These are phyloP conservation scores for Scenedesmus sp. DNA, from an alignment of 163 green algal species.

Conservation along the genomic window DNA sequence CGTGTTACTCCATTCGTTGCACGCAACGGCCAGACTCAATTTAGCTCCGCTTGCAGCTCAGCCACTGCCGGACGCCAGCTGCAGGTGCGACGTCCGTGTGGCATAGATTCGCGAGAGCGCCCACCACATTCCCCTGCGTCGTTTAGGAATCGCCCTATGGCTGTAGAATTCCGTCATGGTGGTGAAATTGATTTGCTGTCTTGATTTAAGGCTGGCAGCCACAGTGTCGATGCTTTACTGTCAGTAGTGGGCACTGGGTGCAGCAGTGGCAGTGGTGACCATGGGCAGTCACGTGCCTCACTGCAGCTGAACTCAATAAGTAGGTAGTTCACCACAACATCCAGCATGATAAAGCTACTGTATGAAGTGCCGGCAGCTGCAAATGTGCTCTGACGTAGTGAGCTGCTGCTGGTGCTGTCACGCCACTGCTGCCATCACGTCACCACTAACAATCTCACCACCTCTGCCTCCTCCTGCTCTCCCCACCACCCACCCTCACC, in stretches of 20 bases:
- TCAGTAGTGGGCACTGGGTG: neutral
- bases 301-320: neutral
- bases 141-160: neutral
- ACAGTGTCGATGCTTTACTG: neutral
- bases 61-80: neutral
- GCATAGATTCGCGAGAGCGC: neutral
- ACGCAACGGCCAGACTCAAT: neutral
- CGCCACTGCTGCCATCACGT: neutral
- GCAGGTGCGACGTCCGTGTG: constrained; percentile 3
- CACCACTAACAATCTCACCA: neutral
- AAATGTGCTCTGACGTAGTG: neutral
- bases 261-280: neutral
- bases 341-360: neutral
- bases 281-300: neutral
- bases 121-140: neutral
- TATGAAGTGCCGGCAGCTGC: neutral
- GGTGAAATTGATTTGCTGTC: too few relatives aligned
- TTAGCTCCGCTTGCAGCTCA: neutral
- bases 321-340: neutral
- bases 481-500: neutral
- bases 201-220: neutral
- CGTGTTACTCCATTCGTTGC: constrained; percentile 5
- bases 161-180: too few relatives aligned
- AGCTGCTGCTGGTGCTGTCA: neutral
- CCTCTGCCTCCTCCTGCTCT: neutral